Evolutionary conservation across 1,284 basidiomycete genomes (phyloP), one percentile per base, ranked within the genome.

Genomic region (Schizophyllum commune): DNA sequence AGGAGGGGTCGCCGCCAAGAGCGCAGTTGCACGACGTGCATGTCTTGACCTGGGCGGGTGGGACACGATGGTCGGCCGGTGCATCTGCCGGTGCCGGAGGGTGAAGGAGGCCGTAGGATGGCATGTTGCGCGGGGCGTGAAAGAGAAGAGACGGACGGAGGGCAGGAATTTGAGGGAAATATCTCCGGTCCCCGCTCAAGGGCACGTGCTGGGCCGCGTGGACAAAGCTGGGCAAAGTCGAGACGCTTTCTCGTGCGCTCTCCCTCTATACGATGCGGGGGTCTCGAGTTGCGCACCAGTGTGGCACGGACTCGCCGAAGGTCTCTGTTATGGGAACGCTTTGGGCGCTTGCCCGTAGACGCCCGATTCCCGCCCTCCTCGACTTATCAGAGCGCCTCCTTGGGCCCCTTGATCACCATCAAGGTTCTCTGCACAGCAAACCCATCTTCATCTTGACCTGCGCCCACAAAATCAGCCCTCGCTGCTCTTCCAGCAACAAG

Each of bases 21-120:
- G 78, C 77, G 55, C 70, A 72, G 57, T 77, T 74, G 65, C 79
- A 81, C 17, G 70, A 68, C 7, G 75, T 68, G 66, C 79, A 81
- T 62, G 76, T 64, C 71, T 80, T 79, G 60, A 69, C 67, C 67
- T 78, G 76, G 15, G 63, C 60, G 51, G 66, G 65, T 19, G 67
- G 65, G 32, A 60, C 64, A 55, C 66, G 65, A 55, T 72, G 69
- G 61, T 66, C 67, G 39, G 39, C 13, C 17, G 39, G 39, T 11
- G 39, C 39, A 47, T 47, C 39, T 11, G 39, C 13, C 9, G 17
- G 39, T 13, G 17, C 39, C 39, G 39, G 39, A 17, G 9, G 39
- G 39, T 47, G 39, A 8, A 47, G 61, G 68, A 63, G 60, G 68
- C 39, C 57, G 64, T 55, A 34, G 70, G 53, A 64, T 69, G 70